Evolutionary conservation across 805 yeast species (phyloP).

Genomic region (Candida maltosa): DNA sequence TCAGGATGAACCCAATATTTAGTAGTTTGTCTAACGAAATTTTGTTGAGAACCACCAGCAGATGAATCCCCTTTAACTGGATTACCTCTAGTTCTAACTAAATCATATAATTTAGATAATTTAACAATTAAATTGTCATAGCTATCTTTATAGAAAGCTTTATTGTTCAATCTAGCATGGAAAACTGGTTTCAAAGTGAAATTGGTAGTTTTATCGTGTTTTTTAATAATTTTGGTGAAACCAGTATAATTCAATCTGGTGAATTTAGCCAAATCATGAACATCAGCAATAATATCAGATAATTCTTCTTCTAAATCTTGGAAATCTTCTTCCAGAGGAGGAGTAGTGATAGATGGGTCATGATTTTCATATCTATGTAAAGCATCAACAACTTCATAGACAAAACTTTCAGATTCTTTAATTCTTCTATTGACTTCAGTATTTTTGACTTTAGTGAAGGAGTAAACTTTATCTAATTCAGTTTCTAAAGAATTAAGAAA

Average conservation of each 20-base stretch:
- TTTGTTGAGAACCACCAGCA: conserved; percentile 98
- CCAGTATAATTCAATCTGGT: conserved; percentile 94
- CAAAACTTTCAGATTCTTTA: conserved; percentile 74
- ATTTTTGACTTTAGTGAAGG: conserved; percentile 84
- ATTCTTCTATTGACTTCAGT: conserved; percentile 84
- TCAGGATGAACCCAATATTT: conserved; percentile 99
- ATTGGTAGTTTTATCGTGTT: conserved; percentile 87
- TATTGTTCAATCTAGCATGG: conserved; percentile 87
- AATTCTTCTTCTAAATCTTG: conserved; percentile 43
- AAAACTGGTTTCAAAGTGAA: conserved; percentile 81
- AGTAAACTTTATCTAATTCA: conserved; percentile 89
- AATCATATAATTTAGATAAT: conserved; percentile 82
- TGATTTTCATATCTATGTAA: conserved; percentile 17
- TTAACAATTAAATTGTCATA: conserved; percentile 87
- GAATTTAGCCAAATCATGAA: conserved; percentile 93
- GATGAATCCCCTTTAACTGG: conserved; percentile 93
- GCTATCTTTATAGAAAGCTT: conserved; percentile 94
- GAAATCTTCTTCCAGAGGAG: conserved; percentile 40
- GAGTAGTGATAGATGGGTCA: conserved; percentile 21
- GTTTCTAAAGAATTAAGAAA: conserved; percentile 73
- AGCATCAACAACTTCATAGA: conserved; percentile 59
- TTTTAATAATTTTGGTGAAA: conserved; percentile 92
- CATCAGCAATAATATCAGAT: conserved; percentile 88
- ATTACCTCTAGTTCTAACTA: conserved; percentile 93
- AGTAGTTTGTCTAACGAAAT: conserved; percentile 97